Evolutionary conservation across 2,329 filamentous ascomycete genomes (phyloP), one percentile per base, ranked within the genome.

Genomic region (Ophiocordyceps unilateralis): DNA sequence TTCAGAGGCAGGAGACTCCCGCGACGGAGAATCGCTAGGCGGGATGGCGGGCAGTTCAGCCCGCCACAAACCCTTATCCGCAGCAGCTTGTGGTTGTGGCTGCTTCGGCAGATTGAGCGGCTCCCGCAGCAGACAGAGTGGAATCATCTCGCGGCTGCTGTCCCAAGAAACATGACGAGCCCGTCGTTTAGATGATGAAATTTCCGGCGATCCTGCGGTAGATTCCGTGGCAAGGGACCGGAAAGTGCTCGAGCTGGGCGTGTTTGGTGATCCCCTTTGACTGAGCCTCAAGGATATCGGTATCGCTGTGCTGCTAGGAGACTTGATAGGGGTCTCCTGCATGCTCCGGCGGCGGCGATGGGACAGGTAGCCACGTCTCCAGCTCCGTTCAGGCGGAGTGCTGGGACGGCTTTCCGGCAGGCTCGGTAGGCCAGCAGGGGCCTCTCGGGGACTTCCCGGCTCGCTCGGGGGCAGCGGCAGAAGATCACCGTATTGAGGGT

Each of bases 101-200:
- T 10, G 32, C 32, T 19, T 36, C 32, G 14, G n/a, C 17, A n/a
- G 11, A 37, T 65, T 62, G 9, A 67, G 63, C 4, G 64, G 65
- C 48, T 65, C 77, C 58, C 93, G 83, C 7, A 93, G 75, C 20
- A 94, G 76, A 59, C 83, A 89, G 9, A 95, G 64, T 0, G 88
- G 88, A 50, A 83, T 79, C 53, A 88, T 80, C 55, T 91, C 85
- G 43, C 73, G 73, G 17, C 69, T 70, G 48, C 62, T 74, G 39
- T 78, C 75, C 75, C 75, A 79, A 0, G 74, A 78, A 12, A 64
- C 75, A 12, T 74, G 74, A 5, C 76, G 67, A 20, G 66, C 53
- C 37, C 61, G 55, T 41, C 61, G 58, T 50, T 62, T 67, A 14
- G 58, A 53, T 17, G 55, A 46, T 14, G 53, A 46, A 12, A 53